phyloP scores from a whole-genome alignment of 208 protist species.

The Phytomonas francai region DNA sequence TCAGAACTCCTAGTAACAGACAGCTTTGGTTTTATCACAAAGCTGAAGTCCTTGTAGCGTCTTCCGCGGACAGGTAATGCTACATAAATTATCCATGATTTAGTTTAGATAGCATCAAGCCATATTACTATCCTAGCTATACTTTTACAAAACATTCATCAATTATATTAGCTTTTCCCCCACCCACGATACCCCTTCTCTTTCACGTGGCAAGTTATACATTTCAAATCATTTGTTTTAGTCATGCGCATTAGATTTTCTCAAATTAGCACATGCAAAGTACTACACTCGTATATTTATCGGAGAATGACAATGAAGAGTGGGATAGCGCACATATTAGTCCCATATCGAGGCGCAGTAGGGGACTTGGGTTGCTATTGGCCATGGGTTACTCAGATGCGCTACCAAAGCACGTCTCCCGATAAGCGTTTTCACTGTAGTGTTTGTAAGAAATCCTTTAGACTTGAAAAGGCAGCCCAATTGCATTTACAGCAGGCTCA shows the following conservation, averaged over 20 bases:
- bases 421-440: conserved; percentile 86
- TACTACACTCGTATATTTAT: neutral
- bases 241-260: neutral
- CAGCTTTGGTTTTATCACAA: conserved; percentile 57
- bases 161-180: neutral
- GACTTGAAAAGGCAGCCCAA: conserved; percentile 83
- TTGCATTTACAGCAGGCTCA: conserved; percentile 83
- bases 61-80: neutral
- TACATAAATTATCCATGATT: neutral
- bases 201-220: conserved; percentile 6
- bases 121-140: neutral
- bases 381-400: neutral
- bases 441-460: conserved; percentile 81
- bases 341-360: neutral
- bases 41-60: conserved; percentile 21
- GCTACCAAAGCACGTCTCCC: conserved; percentile 9
- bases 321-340: neutral
- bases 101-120: neutral
- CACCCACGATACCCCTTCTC: neutral
- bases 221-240: neutral
- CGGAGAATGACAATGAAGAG: neutral
- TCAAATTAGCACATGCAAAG: neutral
- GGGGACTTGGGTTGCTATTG: neutral
- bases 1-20: conserved; percentile 77
- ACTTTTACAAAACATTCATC: neutral